Evolutionary conservation across 495 filamentous ascomycete species (phyloP), one percentile per base, ranked within the genome.

Genomic region (Terfezia claveryi): DNA sequence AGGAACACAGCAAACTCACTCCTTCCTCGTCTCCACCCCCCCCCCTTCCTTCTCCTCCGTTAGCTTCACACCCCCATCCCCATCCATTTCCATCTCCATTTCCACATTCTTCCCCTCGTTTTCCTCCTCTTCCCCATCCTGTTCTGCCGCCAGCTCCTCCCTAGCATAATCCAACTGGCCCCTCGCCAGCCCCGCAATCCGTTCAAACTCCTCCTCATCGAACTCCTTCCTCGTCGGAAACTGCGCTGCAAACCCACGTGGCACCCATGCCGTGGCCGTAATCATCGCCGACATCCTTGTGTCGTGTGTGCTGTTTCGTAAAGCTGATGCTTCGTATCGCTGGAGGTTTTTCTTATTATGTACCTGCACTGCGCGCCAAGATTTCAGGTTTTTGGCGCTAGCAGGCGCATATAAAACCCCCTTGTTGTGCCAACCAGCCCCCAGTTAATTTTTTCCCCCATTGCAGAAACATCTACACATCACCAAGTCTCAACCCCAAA

Each of bases 121-220:
- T 61, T 68, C 62, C 55, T 57, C 55, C 41, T 41, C 51, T 16
- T 53, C 58, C n/a, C 57, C 57, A 58, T 62, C 37, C 56, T 69
- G 69, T 27, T 83, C 86, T 57, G 83, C 78, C 60, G 79, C 78
- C 58, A 99, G 69, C 62, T 87, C 87, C 4, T 85, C 85, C 62
- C 84, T 76, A 7, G 91, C 91, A 68, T 94, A 91, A 62, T 94
- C 87, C 41, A 99, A 76, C 68, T 94, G 82, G 61, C 94, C 73
- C 64, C 86, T 82, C 38, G 92, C 91, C 59, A 96, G 76, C 64
- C 78, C 76, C 23, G 87, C 82, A 69, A 99, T 96, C 59, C 91
- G 80, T 59, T 80, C 75, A 68, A 89, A 91, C 64, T 99, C 91
- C 56, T 81, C 80, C 69, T 99, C 91, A 66, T 94, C 81, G 60